These are phyloP conservation scores for Globisporangium emineosum DNA, from an alignment of 352 stramenopile species.

Conservation along the genomic window DNA sequence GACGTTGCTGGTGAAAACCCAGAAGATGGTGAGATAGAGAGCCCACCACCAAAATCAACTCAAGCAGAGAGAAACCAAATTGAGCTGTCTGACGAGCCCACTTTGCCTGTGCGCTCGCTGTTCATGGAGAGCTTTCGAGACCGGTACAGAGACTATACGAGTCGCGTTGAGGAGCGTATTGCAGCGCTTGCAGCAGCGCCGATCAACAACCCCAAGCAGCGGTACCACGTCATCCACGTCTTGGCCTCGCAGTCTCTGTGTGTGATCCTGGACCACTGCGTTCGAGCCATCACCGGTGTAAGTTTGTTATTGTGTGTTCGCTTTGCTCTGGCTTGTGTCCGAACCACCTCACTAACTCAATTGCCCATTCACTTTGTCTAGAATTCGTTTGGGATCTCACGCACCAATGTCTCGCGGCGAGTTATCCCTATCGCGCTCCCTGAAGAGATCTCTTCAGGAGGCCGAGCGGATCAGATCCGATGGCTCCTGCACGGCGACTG, in stretches of 20 bases:
- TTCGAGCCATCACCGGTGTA: conserved; percentile 58
- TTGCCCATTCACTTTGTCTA: conserved; percentile 17
- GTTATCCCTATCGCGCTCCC: conserved; percentile 33
- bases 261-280: conserved; percentile 53
- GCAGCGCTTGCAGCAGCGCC: not conserved
- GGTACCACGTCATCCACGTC: conserved; percentile 38
- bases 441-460: conserved; percentile 28
- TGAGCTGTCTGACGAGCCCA: conserved; percentile 28
- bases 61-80: conserved; percentile 38
- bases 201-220: not conserved
- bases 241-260: conserved; percentile 45
- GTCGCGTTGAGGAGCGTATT: conserved; percentile 19
- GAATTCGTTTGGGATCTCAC: conserved; percentile 42
- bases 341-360: not conserved
- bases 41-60: conserved; percentile 18
- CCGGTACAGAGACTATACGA: conserved; percentile 33
- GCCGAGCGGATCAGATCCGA: conserved; percentile 45
- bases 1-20: conserved; percentile 3
- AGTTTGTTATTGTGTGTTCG: conserved; percentile 9
- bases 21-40: not conserved
- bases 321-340: not conserved
- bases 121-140: conserved; percentile 25
- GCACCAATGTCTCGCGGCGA: conserved; percentile 35
- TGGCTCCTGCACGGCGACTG: conserved; percentile 69
- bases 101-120: conserved; percentile 29